Evolutionary conservation across 2,329 filamentous ascomycete genomes (phyloP).

Genomic region (Elsinoe australis): DNA sequence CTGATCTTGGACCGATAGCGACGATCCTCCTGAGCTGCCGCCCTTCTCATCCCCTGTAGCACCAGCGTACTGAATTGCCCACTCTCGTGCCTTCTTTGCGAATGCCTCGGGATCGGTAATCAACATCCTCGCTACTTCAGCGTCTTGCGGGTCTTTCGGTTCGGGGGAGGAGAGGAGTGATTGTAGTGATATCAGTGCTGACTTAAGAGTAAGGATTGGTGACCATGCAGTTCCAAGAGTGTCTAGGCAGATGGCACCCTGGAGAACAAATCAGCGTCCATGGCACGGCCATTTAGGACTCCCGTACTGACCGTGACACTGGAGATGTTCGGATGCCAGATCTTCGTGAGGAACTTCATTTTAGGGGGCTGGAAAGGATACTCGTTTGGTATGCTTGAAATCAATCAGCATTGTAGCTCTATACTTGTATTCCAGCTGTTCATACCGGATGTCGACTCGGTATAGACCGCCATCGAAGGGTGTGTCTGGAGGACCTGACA

Average conservation of each 20-base stretch:
- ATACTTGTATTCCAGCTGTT: no score
- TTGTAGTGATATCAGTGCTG: conserved; percentile 83
- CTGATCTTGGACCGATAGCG: conserved; percentile 24
- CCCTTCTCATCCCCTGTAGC: conserved; percentile 58
- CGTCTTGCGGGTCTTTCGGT: conserved; percentile 93
- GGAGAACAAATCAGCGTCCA: no score
- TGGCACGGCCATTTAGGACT: no score
- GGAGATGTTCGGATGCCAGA: conserved; percentile 97
- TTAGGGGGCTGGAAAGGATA: conserved; percentile 90
- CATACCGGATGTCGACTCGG: conserved; percentile 63
- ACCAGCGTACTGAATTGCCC: conserved; percentile 76
- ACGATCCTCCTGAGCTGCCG: conserved; percentile 29
- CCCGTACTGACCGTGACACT: no score
- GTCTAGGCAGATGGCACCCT: conserved; percentile 95
- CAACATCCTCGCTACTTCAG: conserved; percentile 88
- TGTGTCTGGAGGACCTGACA: conserved; percentile 64
- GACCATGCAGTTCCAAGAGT: conserved; percentile 88
- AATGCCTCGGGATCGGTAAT: conserved; percentile 71
- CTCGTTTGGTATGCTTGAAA: conserved; percentile 65
- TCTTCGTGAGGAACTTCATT: conserved; percentile 87
- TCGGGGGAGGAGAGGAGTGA: conserved; percentile 89
- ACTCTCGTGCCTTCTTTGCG: conserved; percentile 74
- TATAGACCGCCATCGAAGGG: conserved; percentile 85
- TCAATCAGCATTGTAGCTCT: no score
- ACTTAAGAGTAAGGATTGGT: conserved; percentile 93